Evolutionary conservation across 768 basidiomycete species (phyloP).

Genomic region (Candolleomyces efflorescens): DNA sequence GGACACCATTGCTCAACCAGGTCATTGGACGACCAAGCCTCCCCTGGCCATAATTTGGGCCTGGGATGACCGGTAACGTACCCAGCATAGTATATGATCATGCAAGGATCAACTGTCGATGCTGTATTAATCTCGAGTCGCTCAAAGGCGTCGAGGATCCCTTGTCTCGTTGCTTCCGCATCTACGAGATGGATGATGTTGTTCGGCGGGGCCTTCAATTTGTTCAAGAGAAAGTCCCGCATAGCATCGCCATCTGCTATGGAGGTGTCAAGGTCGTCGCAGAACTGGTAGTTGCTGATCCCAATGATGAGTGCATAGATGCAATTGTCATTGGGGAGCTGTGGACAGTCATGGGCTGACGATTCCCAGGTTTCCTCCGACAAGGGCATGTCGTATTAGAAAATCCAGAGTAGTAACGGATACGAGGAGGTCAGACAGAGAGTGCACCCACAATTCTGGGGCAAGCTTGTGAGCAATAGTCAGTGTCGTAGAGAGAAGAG

Average conservation of each 20-base stretch:
- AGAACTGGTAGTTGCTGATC: slow-evolving; percentile 29
- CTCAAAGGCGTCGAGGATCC: slow-evolving; percentile 28
- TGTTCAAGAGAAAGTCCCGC: slow-evolving; percentile 24
- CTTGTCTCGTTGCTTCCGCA: slow-evolving; percentile 27
- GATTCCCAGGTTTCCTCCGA: too few species aligned
- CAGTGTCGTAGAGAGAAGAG: too few species aligned
- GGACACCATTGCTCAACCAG: slow-evolving; percentile 33
- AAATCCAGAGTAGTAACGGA: too few species aligned
- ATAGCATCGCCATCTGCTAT: slow-evolving; percentile 36
- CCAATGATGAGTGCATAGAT: too few species aligned
- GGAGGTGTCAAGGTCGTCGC: slow-evolving; percentile 27
- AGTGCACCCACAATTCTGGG: too few species aligned
- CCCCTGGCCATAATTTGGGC: slow-evolving; percentile 25
- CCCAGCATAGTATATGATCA: slow-evolving; percentile 41
- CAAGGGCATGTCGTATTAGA: too few species aligned
- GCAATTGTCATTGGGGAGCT: too few species aligned
- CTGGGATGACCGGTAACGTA: slow-evolving; percentile 32
- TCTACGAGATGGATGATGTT: slow-evolving; percentile 35
- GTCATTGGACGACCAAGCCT: slow-evolving; percentile 19
- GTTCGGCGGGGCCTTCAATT: slow-evolving; percentile 22
- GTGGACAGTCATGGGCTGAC: too few species aligned
- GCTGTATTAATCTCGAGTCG: slow-evolving; percentile 18
- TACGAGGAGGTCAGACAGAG: too few species aligned
- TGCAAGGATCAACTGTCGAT: slow-evolving; percentile 15
- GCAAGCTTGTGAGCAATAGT: too few species aligned